A percentile compares a stretch with the other conserved stretches of the same genome.
phyloP scores from a whole-genome alignment of 2,329 filamentous ascomycete genomes.

The Sporothrix protearum region DNA sequence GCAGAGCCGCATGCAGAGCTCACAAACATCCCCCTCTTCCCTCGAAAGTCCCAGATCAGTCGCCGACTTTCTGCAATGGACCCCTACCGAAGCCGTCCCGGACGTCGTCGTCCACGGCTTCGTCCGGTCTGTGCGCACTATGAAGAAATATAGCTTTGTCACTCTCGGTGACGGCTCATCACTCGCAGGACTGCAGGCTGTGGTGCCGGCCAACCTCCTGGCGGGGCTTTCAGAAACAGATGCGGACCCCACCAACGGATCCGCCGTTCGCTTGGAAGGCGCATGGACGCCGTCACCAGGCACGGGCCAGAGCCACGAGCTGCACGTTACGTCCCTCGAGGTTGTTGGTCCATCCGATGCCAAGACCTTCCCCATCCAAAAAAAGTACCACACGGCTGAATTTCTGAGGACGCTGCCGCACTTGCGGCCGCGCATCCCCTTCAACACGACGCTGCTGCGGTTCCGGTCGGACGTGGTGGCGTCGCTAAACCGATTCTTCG shows the following conservation, averaged over 20 bases:
- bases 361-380: constrained; percentile 87
- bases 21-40: constrained; percentile 29
- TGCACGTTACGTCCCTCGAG: constrained; percentile 67
- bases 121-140: constrained; percentile 78
- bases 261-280: constrained; percentile 73
- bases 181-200: constrained; percentile 71
- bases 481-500: constrained; percentile 72
- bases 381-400: constrained; percentile 89
- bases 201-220: constrained; percentile 64
- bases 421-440: constrained; percentile 74
- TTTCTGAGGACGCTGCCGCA: constrained; percentile 87
- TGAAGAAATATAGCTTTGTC: constrained; percentile 80
- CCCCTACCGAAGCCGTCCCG: constrained; percentile 43
- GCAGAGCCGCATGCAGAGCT: constrained; percentile 7
- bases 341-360: constrained; percentile 76
- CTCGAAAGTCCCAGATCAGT: constrained; percentile 38
- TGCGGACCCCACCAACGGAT: constrained; percentile 56
- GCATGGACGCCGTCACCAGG: constrained; percentile 70
- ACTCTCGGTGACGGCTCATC: constrained; percentile 85
- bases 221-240: constrained; percentile 60
- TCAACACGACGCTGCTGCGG: constrained; percentile 75
- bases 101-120: constrained; percentile 69
- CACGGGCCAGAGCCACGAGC: constrained; percentile 70
- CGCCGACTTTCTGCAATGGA: constrained; percentile 55
- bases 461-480: constrained; percentile 78